Evolutionary conservation across 164 flowering plant species (phyloP).

Genomic region (Berberis vulgaris): DNA sequence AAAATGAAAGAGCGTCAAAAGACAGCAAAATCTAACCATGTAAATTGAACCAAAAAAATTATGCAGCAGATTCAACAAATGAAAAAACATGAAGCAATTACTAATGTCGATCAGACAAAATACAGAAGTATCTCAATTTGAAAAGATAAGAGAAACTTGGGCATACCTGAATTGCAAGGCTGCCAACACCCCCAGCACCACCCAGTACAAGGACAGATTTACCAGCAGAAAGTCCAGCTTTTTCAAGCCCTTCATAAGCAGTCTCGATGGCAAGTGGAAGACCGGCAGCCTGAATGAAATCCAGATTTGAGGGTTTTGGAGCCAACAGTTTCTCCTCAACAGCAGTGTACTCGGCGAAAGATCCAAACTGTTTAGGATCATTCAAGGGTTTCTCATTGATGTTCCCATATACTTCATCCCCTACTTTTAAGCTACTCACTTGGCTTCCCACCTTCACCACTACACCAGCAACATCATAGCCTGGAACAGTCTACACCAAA

Average conservation of each 20-base stretch:
- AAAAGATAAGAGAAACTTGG: not conserved
- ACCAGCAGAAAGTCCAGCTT: constrained; percentile 74
- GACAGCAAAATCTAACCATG: too few relatives aligned
- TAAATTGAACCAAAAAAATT: too few relatives aligned
- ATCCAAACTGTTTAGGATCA: constrained; percentile 81
- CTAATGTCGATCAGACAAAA: not conserved
- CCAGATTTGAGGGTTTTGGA: constrained; percentile 70
- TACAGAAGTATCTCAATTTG: not conserved
- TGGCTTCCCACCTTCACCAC: constrained; percentile 89
- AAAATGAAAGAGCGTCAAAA: too few relatives aligned
- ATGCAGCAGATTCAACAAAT: not conserved
- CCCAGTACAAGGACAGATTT: constrained; percentile 86
- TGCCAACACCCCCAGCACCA: constrained; percentile 98
- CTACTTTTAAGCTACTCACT: constrained; percentile 70
- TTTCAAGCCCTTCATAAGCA: constrained; percentile 86
- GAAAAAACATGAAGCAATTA: not conserved
- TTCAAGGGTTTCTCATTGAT: constrained; percentile 88
- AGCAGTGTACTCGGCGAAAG: constrained; percentile 87
- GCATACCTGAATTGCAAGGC: constrained; percentile 82
- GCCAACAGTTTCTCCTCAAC: constrained; percentile 91
- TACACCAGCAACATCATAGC: constrained; percentile 92
- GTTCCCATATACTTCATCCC: constrained; percentile 93
- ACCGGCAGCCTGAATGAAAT: constrained; percentile 72
- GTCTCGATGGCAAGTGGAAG: constrained; percentile 94
- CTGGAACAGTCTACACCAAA: constrained; percentile 72